Percentiles rank a stretch among this genome's conserved stretches.
Evolutionary conservation across 106 monocot genomes (phyloP).

Genomic region (Dendrobium huoshanense): DNA sequence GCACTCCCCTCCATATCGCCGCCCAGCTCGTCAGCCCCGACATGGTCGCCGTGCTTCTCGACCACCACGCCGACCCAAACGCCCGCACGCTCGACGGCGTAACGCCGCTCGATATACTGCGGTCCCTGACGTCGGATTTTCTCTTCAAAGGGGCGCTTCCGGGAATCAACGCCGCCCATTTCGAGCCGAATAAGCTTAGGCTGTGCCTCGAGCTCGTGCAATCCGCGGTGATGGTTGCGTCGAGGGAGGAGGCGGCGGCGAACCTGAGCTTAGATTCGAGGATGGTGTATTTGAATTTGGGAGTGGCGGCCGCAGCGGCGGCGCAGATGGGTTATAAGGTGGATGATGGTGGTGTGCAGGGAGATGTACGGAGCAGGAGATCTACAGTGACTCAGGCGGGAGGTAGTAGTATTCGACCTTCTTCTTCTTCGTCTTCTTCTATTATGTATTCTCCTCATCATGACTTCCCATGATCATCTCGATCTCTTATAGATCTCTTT

Average conservation of each 20-base stretch:
- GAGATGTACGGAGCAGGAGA: not conserved
- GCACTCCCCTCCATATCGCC: constrained; percentile 85
- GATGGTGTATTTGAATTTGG: constrained; percentile 94
- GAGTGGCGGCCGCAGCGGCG: constrained; percentile 33
- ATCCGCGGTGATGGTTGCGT: constrained; percentile 68
- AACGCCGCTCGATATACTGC: constrained; percentile 80
- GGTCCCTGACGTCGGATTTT: constrained; percentile 83
- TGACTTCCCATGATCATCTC: not conserved
- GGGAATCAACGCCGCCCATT: constrained; percentile 19
- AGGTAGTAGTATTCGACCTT: not conserved
- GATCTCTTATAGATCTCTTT: not conserved
- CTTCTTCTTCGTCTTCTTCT: not conserved
- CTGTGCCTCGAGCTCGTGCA: constrained; percentile 91
- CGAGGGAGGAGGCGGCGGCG: constrained; percentile 40
- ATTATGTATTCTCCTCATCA: constrained; percentile 8
- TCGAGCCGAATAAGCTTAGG: constrained; percentile 91
- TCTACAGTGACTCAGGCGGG: not conserved
- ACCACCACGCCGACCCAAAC: constrained; percentile 95
- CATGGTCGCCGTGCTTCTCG: constrained; percentile 92
- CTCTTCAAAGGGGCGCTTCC: constrained; percentile 85
- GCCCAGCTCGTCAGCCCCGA: constrained; percentile 94
- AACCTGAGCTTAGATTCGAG: constrained; percentile 69
- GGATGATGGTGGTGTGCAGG: constrained; percentile 30
- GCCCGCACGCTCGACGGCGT: constrained; percentile 70
- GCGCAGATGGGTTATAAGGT: constrained; percentile 11